Conservation (phyloP, 257 asterid species). For the Nicotiana undulata region DNA sequence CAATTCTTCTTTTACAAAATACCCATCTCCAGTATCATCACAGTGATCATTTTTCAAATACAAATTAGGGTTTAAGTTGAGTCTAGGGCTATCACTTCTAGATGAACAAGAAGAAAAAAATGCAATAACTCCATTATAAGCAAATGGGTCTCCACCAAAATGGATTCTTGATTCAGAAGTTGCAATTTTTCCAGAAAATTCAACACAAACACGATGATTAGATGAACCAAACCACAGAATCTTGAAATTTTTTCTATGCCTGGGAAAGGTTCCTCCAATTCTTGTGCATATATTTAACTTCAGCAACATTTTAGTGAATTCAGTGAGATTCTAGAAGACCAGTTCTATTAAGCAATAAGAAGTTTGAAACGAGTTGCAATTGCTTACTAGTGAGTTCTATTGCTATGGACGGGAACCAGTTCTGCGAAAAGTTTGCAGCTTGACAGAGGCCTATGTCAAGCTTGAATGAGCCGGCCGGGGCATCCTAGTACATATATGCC, state of each 20-base stretch:
- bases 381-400: not conserved
- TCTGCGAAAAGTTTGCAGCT: no score
- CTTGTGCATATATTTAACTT: not conserved
- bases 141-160: conserved; percentile 10
- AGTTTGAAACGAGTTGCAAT: not conserved
- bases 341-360: not conserved
- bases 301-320: not conserved
- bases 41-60: conserved; percentile 15
- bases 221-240: conserved; percentile 4
- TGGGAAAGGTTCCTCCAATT: not conserved
- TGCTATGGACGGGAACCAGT: no score
- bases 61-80: conserved; percentile 3
- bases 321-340: not conserved
- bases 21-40: conserved; percentile 17
- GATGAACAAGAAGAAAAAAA: conserved; percentile 20
- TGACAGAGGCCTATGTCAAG: no score
- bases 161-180: not conserved
- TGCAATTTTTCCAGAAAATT: not conserved
- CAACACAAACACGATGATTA: not conserved
- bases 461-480: no score
- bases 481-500: no score
- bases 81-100: not conserved
- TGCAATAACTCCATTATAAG: conserved; percentile 18
- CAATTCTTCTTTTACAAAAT: conserved; percentile 18
- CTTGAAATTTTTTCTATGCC: not conserved